Conservation (phyloP, 192 early-diverging fungal species). For the Coemansia sp. region DNA sequence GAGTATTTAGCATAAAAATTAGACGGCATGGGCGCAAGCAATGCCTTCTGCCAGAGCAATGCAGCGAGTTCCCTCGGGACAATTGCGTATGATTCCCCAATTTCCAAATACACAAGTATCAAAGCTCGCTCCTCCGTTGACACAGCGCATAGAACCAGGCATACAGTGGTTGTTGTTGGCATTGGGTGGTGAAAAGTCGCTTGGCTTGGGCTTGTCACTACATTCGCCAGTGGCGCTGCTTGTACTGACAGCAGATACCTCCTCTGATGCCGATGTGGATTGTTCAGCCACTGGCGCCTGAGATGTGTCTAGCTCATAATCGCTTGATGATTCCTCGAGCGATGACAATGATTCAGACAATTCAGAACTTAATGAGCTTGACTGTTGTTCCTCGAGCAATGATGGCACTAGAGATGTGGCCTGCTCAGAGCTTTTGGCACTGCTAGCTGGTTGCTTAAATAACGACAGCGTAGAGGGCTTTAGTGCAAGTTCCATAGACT, state of each 20-base stretch:
- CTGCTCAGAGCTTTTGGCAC: neutral
- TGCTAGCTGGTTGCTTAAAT: neutral
- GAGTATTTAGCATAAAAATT: neutral
- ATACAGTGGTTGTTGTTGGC: neutral
- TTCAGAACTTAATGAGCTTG: neutral
- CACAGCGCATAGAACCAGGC: constrained; percentile 26
- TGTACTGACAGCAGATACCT: neutral
- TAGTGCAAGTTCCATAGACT: neutral
- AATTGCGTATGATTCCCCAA: constrained; percentile 41
- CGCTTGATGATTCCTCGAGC: neutral
- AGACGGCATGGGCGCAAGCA: constrained; percentile 27
- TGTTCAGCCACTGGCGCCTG: neutral
- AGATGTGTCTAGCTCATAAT: neutral
- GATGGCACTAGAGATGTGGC: neutral
- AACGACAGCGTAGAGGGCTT: neutral
- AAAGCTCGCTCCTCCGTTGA: constrained; percentile 3
- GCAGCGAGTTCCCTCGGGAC: constrained; percentile 30
- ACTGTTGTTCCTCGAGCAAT: neutral
- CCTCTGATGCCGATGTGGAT: neutral
- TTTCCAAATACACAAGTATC: constrained; percentile 44
- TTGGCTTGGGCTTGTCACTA: neutral
- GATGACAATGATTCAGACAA: neutral
- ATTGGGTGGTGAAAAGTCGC: neutral
- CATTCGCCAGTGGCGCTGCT: neutral
- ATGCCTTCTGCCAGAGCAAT: constrained; percentile 16